These are phyloP conservation scores for Porphyrellus sp. DNA, from an alignment of 1,284 basidiomycete species.

Conservation along the genomic window DNA sequence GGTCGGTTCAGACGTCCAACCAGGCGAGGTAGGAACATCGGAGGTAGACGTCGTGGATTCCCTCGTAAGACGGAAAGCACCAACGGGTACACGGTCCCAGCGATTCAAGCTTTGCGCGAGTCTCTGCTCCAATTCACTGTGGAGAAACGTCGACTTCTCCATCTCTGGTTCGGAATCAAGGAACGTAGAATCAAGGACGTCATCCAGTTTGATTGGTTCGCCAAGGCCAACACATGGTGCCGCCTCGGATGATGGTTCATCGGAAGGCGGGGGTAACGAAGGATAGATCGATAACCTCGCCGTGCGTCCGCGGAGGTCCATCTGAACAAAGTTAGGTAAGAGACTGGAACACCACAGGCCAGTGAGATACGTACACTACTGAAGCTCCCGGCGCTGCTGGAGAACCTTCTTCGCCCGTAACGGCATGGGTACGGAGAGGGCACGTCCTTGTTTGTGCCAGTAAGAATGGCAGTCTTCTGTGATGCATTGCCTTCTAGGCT, in stretches of 20 bases:
- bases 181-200: slow-evolving; percentile 74
- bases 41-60: slow-evolving; percentile 36
- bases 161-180: slow-evolving; percentile 52
- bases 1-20: slow-evolving; percentile 28
- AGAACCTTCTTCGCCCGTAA: slow-evolving; percentile 36
- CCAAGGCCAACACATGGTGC: slow-evolving; percentile 37
- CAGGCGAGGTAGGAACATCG: slow-evolving; percentile 33
- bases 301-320: slow-evolving; percentile 39
- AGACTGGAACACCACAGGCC: slow-evolving; percentile 7
- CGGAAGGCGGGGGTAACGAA: slow-evolving; percentile 31
- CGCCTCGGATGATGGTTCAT: slow-evolving; percentile 37
- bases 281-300: slow-evolving; percentile 35
- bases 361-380: slow-evolving; percentile 36
- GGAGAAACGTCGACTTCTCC: slow-evolving; percentile 24
- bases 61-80: slow-evolving; percentile 66
- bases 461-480: slow-evolving; percentile 54
- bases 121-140: slow-evolving; percentile 37
- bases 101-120: slow-evolving; percentile 43
- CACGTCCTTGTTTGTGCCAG: slow-evolving; percentile 49
- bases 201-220: slow-evolving; percentile 68
- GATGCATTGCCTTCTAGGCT: slow-evolving; percentile 31
- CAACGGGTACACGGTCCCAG: slow-evolving; percentile 74
- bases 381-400: slow-evolving; percentile 34
- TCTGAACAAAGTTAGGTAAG: slow-evolving; percentile 19
- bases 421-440: slow-evolving; percentile 66